Evolutionary conservation across 306 rosid genomes (phyloP).

Genomic region (Quercus gilva): DNA sequence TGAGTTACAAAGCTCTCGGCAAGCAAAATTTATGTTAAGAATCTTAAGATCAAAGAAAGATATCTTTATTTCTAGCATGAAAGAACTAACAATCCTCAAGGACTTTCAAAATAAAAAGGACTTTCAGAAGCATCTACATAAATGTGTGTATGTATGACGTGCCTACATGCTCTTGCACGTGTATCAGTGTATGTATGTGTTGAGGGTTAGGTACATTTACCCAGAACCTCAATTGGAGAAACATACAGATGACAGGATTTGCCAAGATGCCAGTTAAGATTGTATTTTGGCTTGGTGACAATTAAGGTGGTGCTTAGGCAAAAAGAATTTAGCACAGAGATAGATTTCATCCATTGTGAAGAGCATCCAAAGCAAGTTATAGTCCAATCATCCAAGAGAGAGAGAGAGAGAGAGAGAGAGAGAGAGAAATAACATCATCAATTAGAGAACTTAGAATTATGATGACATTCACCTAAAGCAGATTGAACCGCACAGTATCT

Average conservation of each 20-base stretch:
- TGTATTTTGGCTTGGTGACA: background rate
- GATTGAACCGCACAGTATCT: no score
- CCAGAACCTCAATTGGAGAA: no score
- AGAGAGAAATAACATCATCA: background rate
- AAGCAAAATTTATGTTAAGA: background rate
- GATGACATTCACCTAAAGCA: no score
- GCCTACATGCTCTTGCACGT: background rate
- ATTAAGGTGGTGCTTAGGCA: background rate
- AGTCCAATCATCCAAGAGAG: background rate
- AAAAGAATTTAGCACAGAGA: background rate
- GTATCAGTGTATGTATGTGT: background rate
- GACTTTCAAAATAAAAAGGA: background rate
- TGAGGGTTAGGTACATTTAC: background rate
- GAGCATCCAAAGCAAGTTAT: background rate
- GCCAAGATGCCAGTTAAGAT: no score
- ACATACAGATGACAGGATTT: no score
- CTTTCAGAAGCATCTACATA: background rate
- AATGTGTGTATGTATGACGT: background rate
- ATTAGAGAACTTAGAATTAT: background rate
- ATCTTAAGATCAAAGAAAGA: background rate
- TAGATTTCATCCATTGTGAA: background rate
- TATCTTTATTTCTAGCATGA: background rate
- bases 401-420: background rate
- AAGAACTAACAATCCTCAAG: background rate
- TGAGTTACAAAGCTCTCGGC: no score